Conservation (phyloP, 129 eudicot genomes). For the Pulicaria dysenterica region DNA sequence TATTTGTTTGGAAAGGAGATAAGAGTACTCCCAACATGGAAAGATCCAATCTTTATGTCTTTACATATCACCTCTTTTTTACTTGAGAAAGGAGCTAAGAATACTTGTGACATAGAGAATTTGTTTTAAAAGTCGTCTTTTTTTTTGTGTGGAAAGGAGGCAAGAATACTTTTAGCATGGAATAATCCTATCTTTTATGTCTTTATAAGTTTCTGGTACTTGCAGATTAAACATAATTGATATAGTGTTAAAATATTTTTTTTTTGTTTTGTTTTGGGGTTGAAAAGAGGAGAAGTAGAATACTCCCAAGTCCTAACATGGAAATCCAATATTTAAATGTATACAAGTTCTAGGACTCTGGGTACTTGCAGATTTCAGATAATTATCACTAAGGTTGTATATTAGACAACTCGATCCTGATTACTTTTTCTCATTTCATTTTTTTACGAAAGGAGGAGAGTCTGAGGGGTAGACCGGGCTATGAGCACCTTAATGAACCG, state of each 20-base stretch:
- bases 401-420: no score
- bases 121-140: neutral
- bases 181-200: neutral
- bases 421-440: neutral
- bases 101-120: neutral
- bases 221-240: constrained; percentile 2
- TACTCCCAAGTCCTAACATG: no score
- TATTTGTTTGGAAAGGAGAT: neutral
- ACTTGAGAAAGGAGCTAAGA: neutral
- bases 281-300: no score
- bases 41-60: constrained; percentile 4
- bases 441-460: constrained; percentile 58
- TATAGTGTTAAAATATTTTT: constrained; percentile 1
- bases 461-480: constrained; percentile 80
- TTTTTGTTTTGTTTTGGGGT: neutral
- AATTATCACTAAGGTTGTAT: no score
- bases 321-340: no score
- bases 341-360: no score
- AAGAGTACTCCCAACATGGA: neutral
- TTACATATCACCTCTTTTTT: neutral
- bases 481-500: constrained; percentile 78
- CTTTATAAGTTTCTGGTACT: neutral
- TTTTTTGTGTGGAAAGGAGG: constrained; percentile 5
- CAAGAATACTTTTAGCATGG: neutral
- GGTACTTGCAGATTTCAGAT: no score